Base-by-base conservation (phyloP, 2,329 filamentous ascomycete genomes). In the Clonostachys chloroleuca region DNA sequence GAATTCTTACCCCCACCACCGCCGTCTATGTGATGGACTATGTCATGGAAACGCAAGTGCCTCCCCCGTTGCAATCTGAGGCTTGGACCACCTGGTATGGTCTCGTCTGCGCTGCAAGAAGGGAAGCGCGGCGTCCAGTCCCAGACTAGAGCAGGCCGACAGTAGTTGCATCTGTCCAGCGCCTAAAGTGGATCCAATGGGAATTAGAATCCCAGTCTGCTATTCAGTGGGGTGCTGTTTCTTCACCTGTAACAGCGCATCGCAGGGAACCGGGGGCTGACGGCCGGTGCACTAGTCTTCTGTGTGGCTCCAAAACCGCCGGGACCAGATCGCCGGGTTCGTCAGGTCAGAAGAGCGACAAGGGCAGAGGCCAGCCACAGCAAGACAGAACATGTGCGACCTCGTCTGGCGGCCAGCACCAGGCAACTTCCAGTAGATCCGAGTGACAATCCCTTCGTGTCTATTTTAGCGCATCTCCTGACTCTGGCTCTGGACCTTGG, bases 251-350 rank as follows among this genome's bases (percentile, higher is more conserved):
- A 40, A 17, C 40, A 18, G 16, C 17, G 24, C 40, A 42, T 14
- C 17, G 40, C 24, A 17, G 40, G 12, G 17, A 18, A 42, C 17
- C 40, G 40, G 40, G 40, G 40, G 24, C 24, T 42, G 17, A 17
- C 12, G 40, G 40, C 40, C 40, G 40, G 16, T 17, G 40, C 40
- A 18, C 40, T 17, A 17, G 24, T 30, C 14, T 9, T 42, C 13
- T 33, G 33, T 43, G 40, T 47, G 45, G 45, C 40, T 34, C 45
- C 45, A 43, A 43, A 47, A 41, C 45, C 45, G 45, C 45, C 40
- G 34, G 39, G 45, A 35, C 45, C 45, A 47, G 45, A 47, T 43
- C 40, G 45, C 40, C 45, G 45, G 45, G 45, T 30, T 30, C 24
- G 24, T 30, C 24, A 30, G 24, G 24, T 30, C 24, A 30, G 24